Evolutionary conservation across 2,329 filamentous ascomycete species (phyloP).

Genomic region (Verticillium albo-atrum): DNA sequence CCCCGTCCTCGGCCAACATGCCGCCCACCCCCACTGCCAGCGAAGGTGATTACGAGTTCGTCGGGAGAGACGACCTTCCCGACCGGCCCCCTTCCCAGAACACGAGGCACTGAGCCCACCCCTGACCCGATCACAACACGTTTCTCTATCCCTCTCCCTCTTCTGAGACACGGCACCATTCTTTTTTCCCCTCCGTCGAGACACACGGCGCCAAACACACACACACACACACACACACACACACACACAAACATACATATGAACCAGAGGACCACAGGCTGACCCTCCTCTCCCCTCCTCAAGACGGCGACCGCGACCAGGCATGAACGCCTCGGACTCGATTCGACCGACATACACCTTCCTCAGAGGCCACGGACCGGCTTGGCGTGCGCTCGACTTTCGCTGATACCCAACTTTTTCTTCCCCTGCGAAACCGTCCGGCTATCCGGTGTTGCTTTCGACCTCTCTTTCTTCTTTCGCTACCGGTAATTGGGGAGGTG

Average conservation of each 20-base stretch:
- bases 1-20: conserved; percentile 51
- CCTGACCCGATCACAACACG: conserved; percentile 1
- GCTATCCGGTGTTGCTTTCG: neutral
- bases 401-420: conserved; percentile 2
- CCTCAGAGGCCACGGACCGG: neutral
- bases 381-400: conserved; percentile 1
- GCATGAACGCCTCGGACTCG: conserved; percentile 12
- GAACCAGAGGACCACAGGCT: neutral
- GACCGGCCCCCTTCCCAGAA: conserved; percentile 3
- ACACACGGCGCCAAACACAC: neutral
- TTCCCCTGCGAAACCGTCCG: neutral
- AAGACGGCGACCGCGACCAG: conserved; percentile 34
- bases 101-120: conserved; percentile 1
- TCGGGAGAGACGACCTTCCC: conserved; percentile 16
- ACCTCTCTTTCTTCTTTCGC: neutral
- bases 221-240: too few species aligned
- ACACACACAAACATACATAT: too few species aligned
- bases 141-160: neutral
- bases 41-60: conserved; percentile 52
- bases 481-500: neutral
- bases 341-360: neutral
- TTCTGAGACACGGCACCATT: neutral
- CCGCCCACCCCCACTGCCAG: conserved; percentile 57
- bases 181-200: neutral
- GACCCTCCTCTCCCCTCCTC: conserved; percentile 4